Base-by-base conservation (phyloP, 306 rosid species). In the Pterocarpus santalinus region DNA sequence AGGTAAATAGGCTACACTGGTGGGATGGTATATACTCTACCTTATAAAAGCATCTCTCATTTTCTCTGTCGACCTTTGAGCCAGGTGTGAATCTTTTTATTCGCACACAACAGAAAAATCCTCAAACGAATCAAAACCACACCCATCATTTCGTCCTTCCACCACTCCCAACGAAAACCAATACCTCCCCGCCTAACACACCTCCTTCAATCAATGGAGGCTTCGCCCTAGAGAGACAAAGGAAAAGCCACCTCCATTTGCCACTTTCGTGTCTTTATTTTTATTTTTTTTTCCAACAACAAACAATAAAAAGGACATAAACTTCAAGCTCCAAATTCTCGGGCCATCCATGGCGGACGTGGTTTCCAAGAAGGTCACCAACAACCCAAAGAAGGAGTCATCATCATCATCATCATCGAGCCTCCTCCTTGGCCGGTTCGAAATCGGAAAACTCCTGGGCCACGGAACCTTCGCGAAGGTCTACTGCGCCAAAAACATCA, bases 381-480 rank as follows among this genome's bases (percentile, higher is more conserved):
- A 17, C 64, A 71, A 2, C 72, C 13, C 32, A 0, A 90, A 88
- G 85, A 89, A 88, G 75, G 90, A 87, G 7, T 43, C 1, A 52
- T 1, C 47, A 10, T 43, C 47, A 10, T 43, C 72, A 35, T 74
- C 61, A 6, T n/a, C 72, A 35, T 76, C 84, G 9, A 85, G 70
- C 5, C 90, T 85, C 0, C 85, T 94, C 6, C 73, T 94, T 11
- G 97, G 95, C 4, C 94, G 97, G 1, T 94, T 76, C 56, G 98
- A 94, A 80, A 85, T 91, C 43, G 98, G 98, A 0, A 94, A 92
- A 75, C 91, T 94, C 5, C 92, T 94, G 0, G 97, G 98, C 15
- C 98, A 94, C 36, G 98, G 98, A 7, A 94, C 97, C 32, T 94
- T 94, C 65, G 98, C 98, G 0, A 94, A 94, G 81, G 98, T 94